A percentile compares a stretch with the other conserved stretches of the same genome.
These are phyloP conservation scores for Coleophoma crateriformis DNA, from an alignment of 2,329 filamentous ascomycete genomes.

Conservation along the genomic window DNA sequence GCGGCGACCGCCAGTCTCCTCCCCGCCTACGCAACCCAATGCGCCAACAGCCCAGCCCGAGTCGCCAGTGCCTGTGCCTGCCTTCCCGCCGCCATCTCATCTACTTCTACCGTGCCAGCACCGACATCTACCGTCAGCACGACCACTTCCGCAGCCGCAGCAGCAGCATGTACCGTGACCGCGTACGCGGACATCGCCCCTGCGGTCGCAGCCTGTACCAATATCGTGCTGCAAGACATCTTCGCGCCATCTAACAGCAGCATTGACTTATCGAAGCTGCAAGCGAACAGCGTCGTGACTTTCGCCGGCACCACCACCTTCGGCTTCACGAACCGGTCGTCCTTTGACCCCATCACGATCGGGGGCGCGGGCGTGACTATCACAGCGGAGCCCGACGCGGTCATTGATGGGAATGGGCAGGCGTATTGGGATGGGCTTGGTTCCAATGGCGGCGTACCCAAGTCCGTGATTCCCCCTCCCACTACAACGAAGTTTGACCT, in stretches of 20 bases:
- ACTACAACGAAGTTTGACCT: background rate
- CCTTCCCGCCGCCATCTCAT: background rate
- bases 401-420: slow-evolving; percentile 51
- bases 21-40: background rate
- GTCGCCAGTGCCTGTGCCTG: background rate
- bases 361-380: slow-evolving; percentile 52
- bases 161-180: slow-evolving; percentile 43
- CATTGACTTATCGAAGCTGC: slow-evolving; percentile 49
- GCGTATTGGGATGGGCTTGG: slow-evolving; percentile 59
- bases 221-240: slow-evolving; percentile 48
- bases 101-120: background rate
- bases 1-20: background rate
- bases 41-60: background rate
- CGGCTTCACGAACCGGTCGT: slow-evolving; percentile 18
- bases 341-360: slow-evolving; percentile 33
- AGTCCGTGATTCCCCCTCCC: slow-evolving; percentile 9
- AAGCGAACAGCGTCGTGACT: slow-evolving; percentile 45
- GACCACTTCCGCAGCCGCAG: background rate
- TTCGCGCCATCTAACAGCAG: slow-evolving; percentile 50
- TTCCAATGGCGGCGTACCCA: slow-evolving; percentile 42
- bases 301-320: slow-evolving; percentile 54
- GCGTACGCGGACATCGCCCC: slow-evolving; percentile 40
- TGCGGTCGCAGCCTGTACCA: slow-evolving; percentile 44
- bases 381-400: slow-evolving; percentile 42
- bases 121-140: background rate